Conservation (phyloP, 208 protist genomes). For the Trypanosomatidae sp. region DNA sequence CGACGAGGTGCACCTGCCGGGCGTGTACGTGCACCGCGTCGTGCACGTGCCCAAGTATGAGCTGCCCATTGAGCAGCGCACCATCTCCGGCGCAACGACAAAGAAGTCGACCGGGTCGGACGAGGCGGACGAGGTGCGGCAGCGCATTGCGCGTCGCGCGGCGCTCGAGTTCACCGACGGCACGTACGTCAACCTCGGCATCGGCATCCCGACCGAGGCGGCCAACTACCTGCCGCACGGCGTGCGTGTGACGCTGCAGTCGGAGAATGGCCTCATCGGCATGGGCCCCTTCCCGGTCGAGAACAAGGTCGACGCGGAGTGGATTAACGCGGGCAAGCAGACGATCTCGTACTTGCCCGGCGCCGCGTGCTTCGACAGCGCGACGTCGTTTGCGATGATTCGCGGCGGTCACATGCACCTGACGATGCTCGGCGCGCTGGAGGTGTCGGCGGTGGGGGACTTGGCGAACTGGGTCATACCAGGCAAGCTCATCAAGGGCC, state of each 20-base stretch:
- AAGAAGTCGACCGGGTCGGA: constrained; percentile 26
- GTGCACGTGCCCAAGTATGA: constrained; percentile 48
- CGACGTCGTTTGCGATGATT: constrained; percentile 96
- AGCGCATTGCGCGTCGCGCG: constrained; percentile 87
- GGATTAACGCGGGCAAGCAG: constrained; percentile 97
- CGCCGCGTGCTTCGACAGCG: constrained; percentile 85
- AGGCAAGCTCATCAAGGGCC: constrained; percentile 96
- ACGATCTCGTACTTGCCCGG: constrained; percentile 93
- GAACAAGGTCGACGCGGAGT: constrained; percentile 85
- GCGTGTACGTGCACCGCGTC: constrained; percentile 91
- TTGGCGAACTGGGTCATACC: constrained; percentile 98
- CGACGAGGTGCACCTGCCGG: constrained; percentile 91
- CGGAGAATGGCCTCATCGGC: constrained; percentile 88
- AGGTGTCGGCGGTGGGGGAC: constrained; percentile 91
- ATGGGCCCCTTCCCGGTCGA: constrained; percentile 88
- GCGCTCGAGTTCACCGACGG: constrained; percentile 93
- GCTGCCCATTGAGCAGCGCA: constrained; percentile 37
- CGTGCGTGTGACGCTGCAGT: constrained; percentile 84
- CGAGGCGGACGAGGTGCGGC: constrained; percentile 31
- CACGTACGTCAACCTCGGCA: constrained; percentile 95
- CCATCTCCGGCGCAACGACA: constrained; percentile 13
- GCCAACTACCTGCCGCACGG: constrained; percentile 83
- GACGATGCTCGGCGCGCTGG: constrained; percentile 94
- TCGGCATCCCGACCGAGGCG: constrained; percentile 94
- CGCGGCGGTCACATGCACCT: constrained; percentile 93